A percentile compares a stretch with the other conserved stretches of the same genome.
These are phyloP conservation scores for Coemansia sp. DNA, from an alignment of 192 early-diverging fungal genomes.

Conservation along the genomic window DNA sequence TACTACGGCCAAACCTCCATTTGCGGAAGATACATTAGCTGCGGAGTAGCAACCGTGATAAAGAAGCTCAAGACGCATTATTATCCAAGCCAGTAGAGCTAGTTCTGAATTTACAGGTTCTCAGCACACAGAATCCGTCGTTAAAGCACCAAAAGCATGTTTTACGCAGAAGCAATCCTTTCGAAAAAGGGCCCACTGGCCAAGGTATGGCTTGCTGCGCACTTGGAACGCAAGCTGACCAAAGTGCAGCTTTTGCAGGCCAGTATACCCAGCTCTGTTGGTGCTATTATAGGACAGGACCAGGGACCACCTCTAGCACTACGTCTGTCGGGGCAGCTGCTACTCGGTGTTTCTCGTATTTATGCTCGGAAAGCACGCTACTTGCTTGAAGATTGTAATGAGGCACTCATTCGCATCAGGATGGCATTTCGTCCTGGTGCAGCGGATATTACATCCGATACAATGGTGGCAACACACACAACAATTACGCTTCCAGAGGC, in stretches of 20 bases:
- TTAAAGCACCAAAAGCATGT: constrained; percentile 55
- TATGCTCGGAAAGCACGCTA: constrained; percentile 97
- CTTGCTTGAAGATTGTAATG: constrained; percentile 95
- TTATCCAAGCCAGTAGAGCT: neutral
- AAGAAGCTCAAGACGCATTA: neutral
- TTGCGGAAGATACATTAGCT: too few species aligned
- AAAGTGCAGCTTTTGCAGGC: constrained; percentile 94
- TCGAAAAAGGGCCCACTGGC: constrained; percentile 87
- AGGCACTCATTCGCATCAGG: constrained; percentile 93
- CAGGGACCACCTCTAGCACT: constrained; percentile 84
- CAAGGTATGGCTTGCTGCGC: constrained; percentile 97
- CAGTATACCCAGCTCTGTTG: constrained; percentile 86
- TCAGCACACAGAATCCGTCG: neutral
- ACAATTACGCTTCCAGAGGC: constrained; percentile 87
- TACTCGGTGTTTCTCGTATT: constrained; percentile 92
- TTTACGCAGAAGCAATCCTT: constrained; percentile 77
- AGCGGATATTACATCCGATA: constrained; percentile 81
- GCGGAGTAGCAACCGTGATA: neutral
- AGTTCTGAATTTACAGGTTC: neutral
- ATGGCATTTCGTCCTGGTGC: constrained; percentile 74
- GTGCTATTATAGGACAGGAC: constrained; percentile 76
- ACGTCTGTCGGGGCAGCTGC: constrained; percentile 92
- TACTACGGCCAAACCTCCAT: too few species aligned
- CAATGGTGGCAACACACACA: constrained; percentile 67
- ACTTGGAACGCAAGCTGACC: constrained; percentile 95